These are phyloP conservation scores for Vanderwaltozyma tropicalis DNA, from an alignment of 805 yeast genomes.

Conservation along the genomic window DNA sequence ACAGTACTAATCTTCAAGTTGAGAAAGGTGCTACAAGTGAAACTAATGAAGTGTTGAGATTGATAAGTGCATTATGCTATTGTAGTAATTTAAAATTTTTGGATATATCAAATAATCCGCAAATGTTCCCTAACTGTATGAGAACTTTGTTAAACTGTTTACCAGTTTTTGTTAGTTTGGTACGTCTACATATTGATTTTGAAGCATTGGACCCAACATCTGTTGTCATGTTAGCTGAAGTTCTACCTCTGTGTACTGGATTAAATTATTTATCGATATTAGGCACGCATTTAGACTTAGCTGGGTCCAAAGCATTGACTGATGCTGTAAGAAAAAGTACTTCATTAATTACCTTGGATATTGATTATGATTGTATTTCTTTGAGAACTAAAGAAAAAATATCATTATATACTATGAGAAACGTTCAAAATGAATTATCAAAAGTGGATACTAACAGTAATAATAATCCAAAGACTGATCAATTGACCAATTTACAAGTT, in stretches of 20 bases:
- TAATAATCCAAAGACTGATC: conserved; percentile 16
- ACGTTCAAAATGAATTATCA: conserved; percentile 52
- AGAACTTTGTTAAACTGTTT: conserved; percentile 45
- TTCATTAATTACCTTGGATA: conserved; percentile 54
- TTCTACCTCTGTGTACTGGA: conserved; percentile 59
- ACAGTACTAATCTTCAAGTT: conserved; percentile 50
- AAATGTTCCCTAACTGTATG: conserved; percentile 51
- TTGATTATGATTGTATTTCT: conserved; percentile 51
- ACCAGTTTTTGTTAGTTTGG: conserved; percentile 55
- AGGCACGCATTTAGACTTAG: conserved; percentile 55
- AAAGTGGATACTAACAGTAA: conserved; percentile 7
- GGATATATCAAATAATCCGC: conserved; percentile 73
- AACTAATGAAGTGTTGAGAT: conserved; percentile 23
- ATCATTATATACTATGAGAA: conserved; percentile 71
- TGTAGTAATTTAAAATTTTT: conserved; percentile 55
- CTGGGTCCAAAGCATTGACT: conserved; percentile 55
- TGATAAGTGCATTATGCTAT: conserved; percentile 42
- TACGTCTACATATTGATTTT: conserved; percentile 62
- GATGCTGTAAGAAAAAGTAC: conserved; percentile 55
- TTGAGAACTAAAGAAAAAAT: conserved; percentile 50
- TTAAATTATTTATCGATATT: conserved; percentile 56
- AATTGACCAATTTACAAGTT: conserved; percentile 50
- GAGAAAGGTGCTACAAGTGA: conserved; percentile 33
- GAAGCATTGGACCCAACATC: conserved; percentile 46
- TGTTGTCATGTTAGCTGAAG: conserved; percentile 56